Conservation (phyloP, 2,329 filamentous ascomycete genomes). For the Fonsecaea monophora region DNA sequence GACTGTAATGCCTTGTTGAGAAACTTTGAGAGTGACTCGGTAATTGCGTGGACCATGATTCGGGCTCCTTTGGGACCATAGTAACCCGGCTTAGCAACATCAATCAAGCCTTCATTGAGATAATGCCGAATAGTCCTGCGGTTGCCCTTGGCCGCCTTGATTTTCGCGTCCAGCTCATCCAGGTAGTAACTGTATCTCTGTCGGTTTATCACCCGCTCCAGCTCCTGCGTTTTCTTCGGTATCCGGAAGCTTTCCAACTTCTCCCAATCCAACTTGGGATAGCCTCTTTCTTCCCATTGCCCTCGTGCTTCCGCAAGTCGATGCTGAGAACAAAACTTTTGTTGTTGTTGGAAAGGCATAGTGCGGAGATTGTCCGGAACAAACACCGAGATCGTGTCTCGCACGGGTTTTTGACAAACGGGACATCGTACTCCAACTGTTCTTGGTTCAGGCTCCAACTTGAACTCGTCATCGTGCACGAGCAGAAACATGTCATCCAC, state of each 20-base stretch:
- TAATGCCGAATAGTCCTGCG: slow-evolving; percentile 55
- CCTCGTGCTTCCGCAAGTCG: slow-evolving; percentile 32
- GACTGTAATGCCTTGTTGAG: slow-evolving; percentile 68
- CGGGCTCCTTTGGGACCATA: slow-evolving; percentile 79
- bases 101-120: slow-evolving; percentile 51
- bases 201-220: slow-evolving; percentile 68
- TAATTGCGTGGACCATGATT: slow-evolving; percentile 63
- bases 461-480: slow-evolving; percentile 29
- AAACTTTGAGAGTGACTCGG: slow-evolving; percentile 49
- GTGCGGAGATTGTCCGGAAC: slow-evolving; percentile 33
- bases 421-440: slow-evolving; percentile 21
- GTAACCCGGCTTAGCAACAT: slow-evolving; percentile 74
- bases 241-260: slow-evolving; percentile 64
- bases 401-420: slow-evolving; percentile 20
- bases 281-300: slow-evolving; percentile 61
- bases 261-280: slow-evolving; percentile 75
- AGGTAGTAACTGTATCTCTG: slow-evolving; percentile 65
- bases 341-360: slow-evolving; percentile 36
- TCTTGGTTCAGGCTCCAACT: background rate
- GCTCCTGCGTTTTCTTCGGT: slow-evolving; percentile 57
- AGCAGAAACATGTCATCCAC: slow-evolving; percentile 32
- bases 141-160: slow-evolving; percentile 34
- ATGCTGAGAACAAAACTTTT: slow-evolving; percentile 38
- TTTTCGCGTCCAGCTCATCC: slow-evolving; percentile 55
- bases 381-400: slow-evolving; percentile 18